Conservation (phyloP, 768 basidiomycete genomes). For the Phylloporus arenicola region DNA sequence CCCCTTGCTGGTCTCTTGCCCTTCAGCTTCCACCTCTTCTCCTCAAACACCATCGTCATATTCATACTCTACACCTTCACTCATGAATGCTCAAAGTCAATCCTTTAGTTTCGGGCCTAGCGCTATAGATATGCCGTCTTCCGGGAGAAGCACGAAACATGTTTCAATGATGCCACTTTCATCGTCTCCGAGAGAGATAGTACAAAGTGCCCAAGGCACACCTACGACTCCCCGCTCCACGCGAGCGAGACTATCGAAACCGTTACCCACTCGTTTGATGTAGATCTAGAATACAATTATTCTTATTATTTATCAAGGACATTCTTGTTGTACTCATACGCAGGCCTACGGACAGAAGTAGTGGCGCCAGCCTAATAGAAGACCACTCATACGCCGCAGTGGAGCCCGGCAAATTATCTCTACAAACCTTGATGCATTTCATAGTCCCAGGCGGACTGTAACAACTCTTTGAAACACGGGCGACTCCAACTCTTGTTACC, state of each 20-base stretch:
- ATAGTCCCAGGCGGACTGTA: background rate
- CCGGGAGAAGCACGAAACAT: conserved; percentile 9
- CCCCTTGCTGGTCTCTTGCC: background rate
- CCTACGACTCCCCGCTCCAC: background rate
- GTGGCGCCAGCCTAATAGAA: background rate
- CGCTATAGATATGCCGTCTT: background rate
- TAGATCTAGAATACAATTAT: conserved; percentile 8
- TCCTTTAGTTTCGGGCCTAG: background rate
- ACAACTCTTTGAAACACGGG: background rate
- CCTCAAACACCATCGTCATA: conserved; percentile 9
- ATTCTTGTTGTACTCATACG: background rate
- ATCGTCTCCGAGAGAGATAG: conserved; percentile 9
- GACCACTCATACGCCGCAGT: background rate
- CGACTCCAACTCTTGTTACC: background rate
- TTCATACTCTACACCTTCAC: conserved; percentile 2
- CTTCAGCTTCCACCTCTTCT: background rate
- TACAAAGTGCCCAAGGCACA: background rate
- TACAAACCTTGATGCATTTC: background rate
- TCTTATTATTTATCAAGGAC: conserved; percentile 5
- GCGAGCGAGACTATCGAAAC: conserved; percentile 16
- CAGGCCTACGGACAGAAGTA: background rate
- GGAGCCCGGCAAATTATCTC: background rate
- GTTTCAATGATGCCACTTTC: conserved; percentile 16
- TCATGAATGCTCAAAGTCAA: background rate
- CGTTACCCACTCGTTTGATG: conserved; percentile 15